Percentiles rank a stretch among this genome's conserved stretches.
Conservation (phyloP, 2,329 filamentous ascomycete genomes). For the Aspergillus sp. region DNA sequence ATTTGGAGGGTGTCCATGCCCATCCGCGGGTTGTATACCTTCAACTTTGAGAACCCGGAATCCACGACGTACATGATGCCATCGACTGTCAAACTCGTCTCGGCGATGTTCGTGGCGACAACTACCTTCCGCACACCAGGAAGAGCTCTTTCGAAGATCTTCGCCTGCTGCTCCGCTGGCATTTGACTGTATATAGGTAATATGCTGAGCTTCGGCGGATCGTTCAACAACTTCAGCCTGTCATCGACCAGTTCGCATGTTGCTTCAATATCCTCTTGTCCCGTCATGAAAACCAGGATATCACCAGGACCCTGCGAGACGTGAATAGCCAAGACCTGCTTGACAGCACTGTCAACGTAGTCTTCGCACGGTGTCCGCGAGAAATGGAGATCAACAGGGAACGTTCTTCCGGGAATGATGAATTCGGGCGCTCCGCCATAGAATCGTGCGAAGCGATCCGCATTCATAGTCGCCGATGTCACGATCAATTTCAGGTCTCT, state of each 20-base stretch:
- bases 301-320: slow-evolving; percentile 89
- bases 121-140: slow-evolving; percentile 94
- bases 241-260: slow-evolving; percentile 91
- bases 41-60: slow-evolving; percentile 90
- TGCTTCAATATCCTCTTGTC: slow-evolving; percentile 94
- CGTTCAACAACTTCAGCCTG: slow-evolving; percentile 76
- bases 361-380: slow-evolving; percentile 92
- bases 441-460: slow-evolving; percentile 90
- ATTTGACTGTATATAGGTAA: slow-evolving; percentile 98
- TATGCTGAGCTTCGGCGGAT: slow-evolving; percentile 89
- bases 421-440: slow-evolving; percentile 95
- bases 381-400: slow-evolving; percentile 94
- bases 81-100: slow-evolving; percentile 94
- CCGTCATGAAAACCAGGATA: slow-evolving; percentile 98
- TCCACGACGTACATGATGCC: slow-evolving; percentile 99
- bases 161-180: slow-evolving; percentile 94
- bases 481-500: slow-evolving; percentile 93
- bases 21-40: slow-evolving; percentile 98
- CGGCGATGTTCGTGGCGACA: slow-evolving; percentile 95
- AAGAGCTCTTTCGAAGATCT: slow-evolving; percentile 87
- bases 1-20: slow-evolving; percentile 98
- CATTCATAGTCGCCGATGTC: slow-evolving; percentile 97
- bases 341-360: slow-evolving; percentile 93
- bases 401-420: slow-evolving; percentile 88
- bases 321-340: slow-evolving; percentile 90